A percentile compares a stretch with the other conserved stretches of the same genome.
These are phyloP conservation scores for Dryadomyces quercivorus DNA, from an alignment of 2,329 filamentous ascomycete genomes.

Conservation along the genomic window DNA sequence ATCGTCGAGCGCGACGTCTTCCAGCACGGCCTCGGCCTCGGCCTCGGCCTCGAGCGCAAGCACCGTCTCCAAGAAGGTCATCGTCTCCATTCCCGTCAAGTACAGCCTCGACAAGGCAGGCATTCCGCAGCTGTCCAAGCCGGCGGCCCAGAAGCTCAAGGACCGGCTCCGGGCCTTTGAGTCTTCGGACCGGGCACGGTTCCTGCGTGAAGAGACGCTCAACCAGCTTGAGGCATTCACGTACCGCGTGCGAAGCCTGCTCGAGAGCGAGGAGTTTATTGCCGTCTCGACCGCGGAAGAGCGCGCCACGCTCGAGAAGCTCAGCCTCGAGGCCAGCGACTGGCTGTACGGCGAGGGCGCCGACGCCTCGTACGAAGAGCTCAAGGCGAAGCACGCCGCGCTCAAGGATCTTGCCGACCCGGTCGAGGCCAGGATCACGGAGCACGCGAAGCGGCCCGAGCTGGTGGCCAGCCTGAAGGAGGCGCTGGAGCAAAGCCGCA, in stretches of 20 bases:
- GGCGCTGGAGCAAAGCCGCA: constrained; percentile 57
- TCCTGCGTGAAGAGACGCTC: constrained; percentile 70
- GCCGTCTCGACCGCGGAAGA: constrained; percentile 57
- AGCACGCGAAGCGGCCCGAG: constrained; percentile 58
- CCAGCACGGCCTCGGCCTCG: constrained; percentile 17
- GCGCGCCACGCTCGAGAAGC: constrained; percentile 52
- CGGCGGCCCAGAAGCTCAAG: constrained; percentile 40
- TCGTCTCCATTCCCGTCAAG: constrained; percentile 41
- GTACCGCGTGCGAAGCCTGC: constrained; percentile 73
- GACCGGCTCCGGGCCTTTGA: constrained; percentile 76
- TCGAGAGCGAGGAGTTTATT: constrained; percentile 66
- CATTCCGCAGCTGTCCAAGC: constrained; percentile 33
- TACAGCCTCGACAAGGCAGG: constrained; percentile 38
- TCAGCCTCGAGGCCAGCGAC: constrained; percentile 59
- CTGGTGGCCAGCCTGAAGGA: constrained; percentile 55
- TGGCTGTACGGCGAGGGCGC: constrained; percentile 85
- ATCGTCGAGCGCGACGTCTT: not conserved
- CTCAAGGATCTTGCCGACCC: constrained; percentile 70
- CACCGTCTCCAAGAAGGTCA: constrained; percentile 34
- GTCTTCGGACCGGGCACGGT: constrained; percentile 65
- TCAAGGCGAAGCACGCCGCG: constrained; percentile 64
- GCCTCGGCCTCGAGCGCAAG: constrained; percentile 4
- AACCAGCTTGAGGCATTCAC: constrained; percentile 92
- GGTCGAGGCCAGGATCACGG: constrained; percentile 61
- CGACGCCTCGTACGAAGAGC: constrained; percentile 60